Conservation (phyloP, 2,329 filamentous ascomycete genomes). For the Epichloe scottii region DNA sequence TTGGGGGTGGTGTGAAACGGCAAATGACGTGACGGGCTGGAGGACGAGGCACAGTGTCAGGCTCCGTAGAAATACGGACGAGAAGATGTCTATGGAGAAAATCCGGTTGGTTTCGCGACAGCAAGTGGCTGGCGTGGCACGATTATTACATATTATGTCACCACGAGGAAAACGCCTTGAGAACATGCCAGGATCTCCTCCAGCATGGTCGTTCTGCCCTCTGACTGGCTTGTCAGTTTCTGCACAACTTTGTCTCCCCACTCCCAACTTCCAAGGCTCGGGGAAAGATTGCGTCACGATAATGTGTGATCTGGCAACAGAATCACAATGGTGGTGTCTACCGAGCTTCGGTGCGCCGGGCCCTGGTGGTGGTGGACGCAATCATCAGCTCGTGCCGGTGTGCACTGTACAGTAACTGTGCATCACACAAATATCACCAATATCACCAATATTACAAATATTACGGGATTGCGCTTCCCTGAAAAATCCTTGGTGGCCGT, state of each 20-base stretch:
- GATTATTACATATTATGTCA: neutral
- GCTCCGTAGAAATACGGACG: neutral
- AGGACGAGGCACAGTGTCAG: neutral
- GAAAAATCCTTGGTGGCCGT: too few species aligned
- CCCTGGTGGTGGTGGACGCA: too few species aligned
- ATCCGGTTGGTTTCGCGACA: neutral
- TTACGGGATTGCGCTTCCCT: too few species aligned
- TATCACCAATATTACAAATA: too few species aligned
- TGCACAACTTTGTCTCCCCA: neutral
- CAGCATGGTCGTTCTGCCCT: neutral
- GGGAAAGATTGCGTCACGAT: neutral
- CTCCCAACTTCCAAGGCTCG: neutral
- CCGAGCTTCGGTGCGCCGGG: too few species aligned
- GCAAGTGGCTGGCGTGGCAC: neutral
- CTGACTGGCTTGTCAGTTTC: constrained; percentile 6
- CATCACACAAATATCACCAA: too few species aligned
- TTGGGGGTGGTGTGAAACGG: neutral
- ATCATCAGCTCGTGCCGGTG: too few species aligned
- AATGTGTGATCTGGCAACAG: neutral
- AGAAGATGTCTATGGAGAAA: neutral
- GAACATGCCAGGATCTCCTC: constrained; percentile 1
- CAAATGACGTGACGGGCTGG: neutral
- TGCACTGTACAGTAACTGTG: too few species aligned
- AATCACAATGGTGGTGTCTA: too few species aligned
- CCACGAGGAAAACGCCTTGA: neutral